These are phyloP conservation scores for Mollisia scopiformis DNA, from an alignment of 2,329 filamentous ascomycete genomes.

Conservation along the genomic window DNA sequence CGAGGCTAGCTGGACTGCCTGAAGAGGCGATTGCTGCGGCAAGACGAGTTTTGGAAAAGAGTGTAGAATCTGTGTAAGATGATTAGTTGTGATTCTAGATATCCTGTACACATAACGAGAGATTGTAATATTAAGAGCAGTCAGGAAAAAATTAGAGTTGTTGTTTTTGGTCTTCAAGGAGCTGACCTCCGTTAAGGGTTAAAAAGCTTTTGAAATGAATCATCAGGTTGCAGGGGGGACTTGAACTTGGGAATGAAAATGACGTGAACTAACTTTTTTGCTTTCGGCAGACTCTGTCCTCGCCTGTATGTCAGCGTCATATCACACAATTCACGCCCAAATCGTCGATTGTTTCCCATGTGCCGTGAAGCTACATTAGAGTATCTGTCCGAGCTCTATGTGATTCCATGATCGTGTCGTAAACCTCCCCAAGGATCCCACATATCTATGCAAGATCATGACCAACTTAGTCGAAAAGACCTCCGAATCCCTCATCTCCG, in stretches of 20 bases:
- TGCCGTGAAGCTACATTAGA: constrained; percentile 30
- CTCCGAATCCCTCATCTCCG: constrained; percentile 69
- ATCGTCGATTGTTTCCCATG: constrained; percentile 10
- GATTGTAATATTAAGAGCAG: constrained; percentile 16
- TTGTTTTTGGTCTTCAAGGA: constrained; percentile 43
- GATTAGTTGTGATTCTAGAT: not conserved
- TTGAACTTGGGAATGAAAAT: constrained; percentile 22
- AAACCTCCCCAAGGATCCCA: constrained; percentile 19
- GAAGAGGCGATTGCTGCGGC: constrained; percentile 72
- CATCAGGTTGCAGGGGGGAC: constrained; percentile 34
- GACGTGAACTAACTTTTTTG: constrained; percentile 30
- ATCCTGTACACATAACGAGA: constrained; percentile 1
- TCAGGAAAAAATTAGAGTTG: constrained; percentile 48
- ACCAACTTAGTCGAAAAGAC: constrained; percentile 69
- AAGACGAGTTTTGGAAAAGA: constrained; percentile 27
- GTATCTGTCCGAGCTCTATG: constrained; percentile 22
- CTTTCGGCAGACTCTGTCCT: not conserved
- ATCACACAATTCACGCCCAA: not conserved
- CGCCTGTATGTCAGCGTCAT: constrained; percentile 10
- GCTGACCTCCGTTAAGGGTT: constrained; percentile 40
- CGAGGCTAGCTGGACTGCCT: constrained; percentile 80
- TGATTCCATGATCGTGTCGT: constrained; percentile 28
- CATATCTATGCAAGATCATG: constrained; percentile 28
- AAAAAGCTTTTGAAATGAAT: constrained; percentile 41
- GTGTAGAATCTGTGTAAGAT: constrained; percentile 2